phyloP scores from a whole-genome alignment of 768 basidiomycete species.

The Boletus sp. region DNA sequence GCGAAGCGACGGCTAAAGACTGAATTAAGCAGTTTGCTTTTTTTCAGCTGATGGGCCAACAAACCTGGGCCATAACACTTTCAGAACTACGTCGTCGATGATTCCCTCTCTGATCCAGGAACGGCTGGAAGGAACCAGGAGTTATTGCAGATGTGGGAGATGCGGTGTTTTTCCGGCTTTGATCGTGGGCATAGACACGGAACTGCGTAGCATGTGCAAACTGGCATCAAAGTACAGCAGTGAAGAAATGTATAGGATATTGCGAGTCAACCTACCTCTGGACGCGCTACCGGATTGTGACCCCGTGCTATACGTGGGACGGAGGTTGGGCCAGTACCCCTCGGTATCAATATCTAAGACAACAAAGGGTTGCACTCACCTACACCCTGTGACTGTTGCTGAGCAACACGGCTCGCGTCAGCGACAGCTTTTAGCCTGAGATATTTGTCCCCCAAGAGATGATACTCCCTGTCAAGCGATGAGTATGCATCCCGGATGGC shows the following conservation, averaged over 20 bases:
- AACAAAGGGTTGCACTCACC: constrained; percentile 1
- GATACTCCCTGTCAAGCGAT: constrained; percentile 23
- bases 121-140: constrained; percentile 1
- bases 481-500: constrained; percentile 15
- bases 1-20: constrained; percentile 13
- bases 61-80: constrained; percentile 16
- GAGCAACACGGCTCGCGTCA: constrained; percentile 2
- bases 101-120: constrained; percentile 4
- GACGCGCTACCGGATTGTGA: constrained; percentile 2
- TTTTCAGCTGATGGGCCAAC: neutral
- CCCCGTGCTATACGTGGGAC: neutral
- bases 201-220: neutral
- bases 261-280: constrained; percentile 11
- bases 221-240: neutral
- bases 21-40: neutral
- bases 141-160: constrained; percentile 5
- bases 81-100: constrained; percentile 20
- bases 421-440: constrained; percentile 8
- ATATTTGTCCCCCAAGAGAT: constrained; percentile 23
- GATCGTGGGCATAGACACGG: neutral
- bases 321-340: neutral
- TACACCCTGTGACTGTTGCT: constrained; percentile 9
- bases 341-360: neutral
- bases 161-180: constrained; percentile 3
- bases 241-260: neutral